A percentile compares a stretch with the other conserved stretches of the same genome.
Evolutionary conservation across 805 yeast genomes (phyloP).

Genomic region (Lipomyces kockii): DNA sequence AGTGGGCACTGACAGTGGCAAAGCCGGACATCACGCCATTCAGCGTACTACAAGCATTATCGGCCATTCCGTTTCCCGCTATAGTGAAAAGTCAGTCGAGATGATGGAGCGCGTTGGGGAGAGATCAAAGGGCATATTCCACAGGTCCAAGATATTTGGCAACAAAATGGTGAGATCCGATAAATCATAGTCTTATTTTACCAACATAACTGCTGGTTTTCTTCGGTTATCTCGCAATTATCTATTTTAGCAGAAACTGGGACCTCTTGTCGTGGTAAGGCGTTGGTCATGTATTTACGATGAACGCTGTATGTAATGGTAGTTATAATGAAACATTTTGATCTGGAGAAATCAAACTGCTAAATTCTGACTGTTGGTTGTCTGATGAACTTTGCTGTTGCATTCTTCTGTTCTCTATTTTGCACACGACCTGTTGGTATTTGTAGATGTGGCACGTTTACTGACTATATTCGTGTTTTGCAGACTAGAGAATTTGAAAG

Average conservation of each 20-base stretch:
- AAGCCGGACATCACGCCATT: conserved; percentile 3
- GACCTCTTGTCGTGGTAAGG: not conserved
- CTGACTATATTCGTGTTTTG: not conserved
- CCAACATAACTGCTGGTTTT: not conserved
- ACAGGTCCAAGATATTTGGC: conserved; percentile 21
- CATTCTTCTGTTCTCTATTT: not conserved
- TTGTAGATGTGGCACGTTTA: not conserved
- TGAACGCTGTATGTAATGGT: not conserved
- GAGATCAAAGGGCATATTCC: conserved; percentile 22
- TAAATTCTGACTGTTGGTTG: not conserved
- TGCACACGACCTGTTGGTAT: not conserved
- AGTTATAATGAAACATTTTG: not conserved
- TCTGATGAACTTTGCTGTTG: not conserved
- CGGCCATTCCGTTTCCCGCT: conserved; percentile 24
- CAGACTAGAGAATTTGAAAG: not conserved
- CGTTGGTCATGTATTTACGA: not conserved
- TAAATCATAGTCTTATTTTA: conserved; percentile 5
- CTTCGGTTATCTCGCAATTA: not conserved
- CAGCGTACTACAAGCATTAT: conserved; percentile 29
- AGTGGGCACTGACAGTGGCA: not conserved
- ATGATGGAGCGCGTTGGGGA: conserved; percentile 32
- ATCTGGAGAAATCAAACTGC: not conserved
- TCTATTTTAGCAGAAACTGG: not conserved
- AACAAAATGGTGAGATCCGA: conserved; percentile 19
- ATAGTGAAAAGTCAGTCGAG: conserved; percentile 26